Percentiles rank a stretch among this genome's conserved stretches.
Evolutionary conservation across 257 asterid genomes (phyloP).

Genomic region (Galeopsis tetrahit): DNA sequence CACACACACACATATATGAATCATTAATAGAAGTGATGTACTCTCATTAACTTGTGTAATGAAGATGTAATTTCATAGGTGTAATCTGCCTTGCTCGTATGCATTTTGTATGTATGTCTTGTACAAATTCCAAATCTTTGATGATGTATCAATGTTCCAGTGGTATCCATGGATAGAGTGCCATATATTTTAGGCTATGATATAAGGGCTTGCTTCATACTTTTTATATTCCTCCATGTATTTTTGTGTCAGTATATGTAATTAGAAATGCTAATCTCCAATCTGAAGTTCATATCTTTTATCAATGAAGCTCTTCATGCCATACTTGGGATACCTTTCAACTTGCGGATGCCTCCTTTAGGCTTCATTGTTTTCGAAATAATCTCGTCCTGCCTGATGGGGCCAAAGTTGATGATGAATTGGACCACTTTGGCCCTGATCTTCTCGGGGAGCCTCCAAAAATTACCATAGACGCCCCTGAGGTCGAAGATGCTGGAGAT

Average conservation of each 20-base stretch:
- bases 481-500: conserved; percentile 62
- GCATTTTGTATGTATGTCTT: background rate
- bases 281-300: conserved; percentile 27
- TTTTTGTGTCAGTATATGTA: background rate
- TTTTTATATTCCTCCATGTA: background rate
- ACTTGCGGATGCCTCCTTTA: conserved; percentile 88
- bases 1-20: no score
- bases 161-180: background rate
- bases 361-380: conserved; percentile 74
- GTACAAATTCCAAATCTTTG: background rate
- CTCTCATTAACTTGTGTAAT: no score
- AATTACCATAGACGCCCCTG: conserved; percentile 64
- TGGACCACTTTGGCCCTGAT: conserved; percentile 70
- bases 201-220: background rate
- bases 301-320: conserved; percentile 73
- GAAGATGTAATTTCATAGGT: background rate
- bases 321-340: conserved; percentile 97
- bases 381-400: conserved; percentile 50
- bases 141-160: background rate
- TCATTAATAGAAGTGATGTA: no score
- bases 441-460: conserved; percentile 88
- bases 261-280: background rate
- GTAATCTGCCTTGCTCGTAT: background rate
- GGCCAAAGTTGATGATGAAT: conserved; percentile 43
- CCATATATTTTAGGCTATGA: no score